Conservation (phyloP, 106 monocot genomes). For the Hemerocallis citrina region DNA sequence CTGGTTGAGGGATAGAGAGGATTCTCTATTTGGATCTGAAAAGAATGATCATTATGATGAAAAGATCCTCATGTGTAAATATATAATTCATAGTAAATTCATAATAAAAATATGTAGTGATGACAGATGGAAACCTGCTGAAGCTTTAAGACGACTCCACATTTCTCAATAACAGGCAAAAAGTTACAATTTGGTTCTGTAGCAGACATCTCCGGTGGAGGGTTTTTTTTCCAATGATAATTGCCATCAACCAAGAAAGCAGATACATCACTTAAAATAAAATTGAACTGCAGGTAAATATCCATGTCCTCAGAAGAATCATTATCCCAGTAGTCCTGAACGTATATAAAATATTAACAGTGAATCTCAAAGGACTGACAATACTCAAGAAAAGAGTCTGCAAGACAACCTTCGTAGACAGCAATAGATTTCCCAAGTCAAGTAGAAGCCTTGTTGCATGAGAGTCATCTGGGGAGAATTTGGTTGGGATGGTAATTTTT, state of each 20-base stretch:
- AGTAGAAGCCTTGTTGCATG: constrained; percentile 76
- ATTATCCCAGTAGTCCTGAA: constrained; percentile 64
- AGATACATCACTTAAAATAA: constrained; percentile 92
- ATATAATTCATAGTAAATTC: neutral
- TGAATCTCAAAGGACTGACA: neutral
- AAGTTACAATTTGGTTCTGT: constrained; percentile 13
- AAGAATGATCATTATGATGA: constrained; percentile 3
- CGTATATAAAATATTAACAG: constrained; percentile 3
- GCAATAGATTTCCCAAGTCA: constrained; percentile 80
- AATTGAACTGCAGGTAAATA: constrained; percentile 79
- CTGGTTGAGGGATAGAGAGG: constrained; percentile 70
- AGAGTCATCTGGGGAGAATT: constrained; percentile 62
- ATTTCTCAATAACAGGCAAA: constrained; percentile 90
- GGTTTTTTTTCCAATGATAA: constrained; percentile 55
- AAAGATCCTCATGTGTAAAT: no score
- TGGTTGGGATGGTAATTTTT: constrained; percentile 84
- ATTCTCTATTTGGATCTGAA: constrained; percentile 66
- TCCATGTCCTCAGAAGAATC: constrained; percentile 46
- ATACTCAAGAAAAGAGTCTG: neutral
- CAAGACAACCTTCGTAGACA: constrained; percentile 68
- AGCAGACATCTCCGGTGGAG: constrained; percentile 11
- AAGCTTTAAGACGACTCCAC: constrained; percentile 63
- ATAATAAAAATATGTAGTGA: neutral
- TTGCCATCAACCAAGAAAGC: constrained; percentile 96
- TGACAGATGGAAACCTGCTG: constrained; percentile 60